Conservation (phyloP, 176 grass and related monocot species). For the Zoysia pacifica region DNA sequence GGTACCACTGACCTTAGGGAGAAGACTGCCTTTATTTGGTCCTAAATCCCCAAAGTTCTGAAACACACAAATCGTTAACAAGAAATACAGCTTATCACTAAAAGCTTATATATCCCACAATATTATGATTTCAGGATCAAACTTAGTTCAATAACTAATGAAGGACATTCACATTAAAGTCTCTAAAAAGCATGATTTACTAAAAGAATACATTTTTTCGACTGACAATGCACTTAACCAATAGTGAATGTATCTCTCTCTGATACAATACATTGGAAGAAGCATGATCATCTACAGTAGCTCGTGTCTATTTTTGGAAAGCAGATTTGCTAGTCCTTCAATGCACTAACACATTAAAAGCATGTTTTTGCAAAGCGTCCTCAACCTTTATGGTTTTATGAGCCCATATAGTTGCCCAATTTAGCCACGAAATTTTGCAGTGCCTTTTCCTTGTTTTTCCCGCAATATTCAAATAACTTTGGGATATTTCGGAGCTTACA, state of each 20-base stretch:
- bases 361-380: neutral
- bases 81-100: neutral
- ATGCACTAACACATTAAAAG: neutral
- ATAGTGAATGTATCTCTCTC: neutral
- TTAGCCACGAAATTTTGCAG: too few relatives aligned
- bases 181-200: neutral
- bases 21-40: constrained; percentile 67
- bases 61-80: constrained; percentile 41
- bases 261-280: neutral
- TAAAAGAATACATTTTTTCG: neutral
- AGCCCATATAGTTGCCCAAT: too few relatives aligned
- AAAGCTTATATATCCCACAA: neutral
- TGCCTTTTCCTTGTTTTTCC: neutral
- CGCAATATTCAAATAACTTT: neutral
- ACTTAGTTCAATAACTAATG: neutral
- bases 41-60: constrained; percentile 71
- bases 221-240: neutral
- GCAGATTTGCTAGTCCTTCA: neutral
- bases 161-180: neutral
- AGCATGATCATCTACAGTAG: neutral
- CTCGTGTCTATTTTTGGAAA: neutral
- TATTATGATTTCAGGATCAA: neutral
- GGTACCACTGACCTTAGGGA: constrained; percentile 65
- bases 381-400: neutral
- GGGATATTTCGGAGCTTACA: neutral